Conservation (phyloP, 2,329 filamentous ascomycete genomes). For the Aspergillus intermedius region DNA sequence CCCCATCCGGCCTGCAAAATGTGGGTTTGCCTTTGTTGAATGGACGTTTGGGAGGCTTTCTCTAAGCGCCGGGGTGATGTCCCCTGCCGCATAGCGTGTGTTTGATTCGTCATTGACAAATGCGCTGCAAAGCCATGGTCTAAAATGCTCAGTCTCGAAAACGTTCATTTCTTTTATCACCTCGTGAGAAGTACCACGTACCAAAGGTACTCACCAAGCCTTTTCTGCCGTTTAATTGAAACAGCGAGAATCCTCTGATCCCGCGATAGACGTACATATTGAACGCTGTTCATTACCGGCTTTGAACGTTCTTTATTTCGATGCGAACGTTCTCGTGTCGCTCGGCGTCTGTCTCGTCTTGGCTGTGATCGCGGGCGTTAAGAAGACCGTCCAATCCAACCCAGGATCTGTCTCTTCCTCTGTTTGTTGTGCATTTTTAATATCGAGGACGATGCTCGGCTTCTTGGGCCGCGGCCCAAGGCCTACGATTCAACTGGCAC, state of each 20-base stretch:
- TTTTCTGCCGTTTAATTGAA: neutral
- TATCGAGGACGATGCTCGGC: conserved; percentile 14
- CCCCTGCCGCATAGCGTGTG: neutral
- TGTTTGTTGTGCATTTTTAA: neutral
- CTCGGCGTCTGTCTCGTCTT: conserved; percentile 1
- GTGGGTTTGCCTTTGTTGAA: conserved; percentile 1
- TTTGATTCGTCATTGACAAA: neutral
- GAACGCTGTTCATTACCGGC: neutral
- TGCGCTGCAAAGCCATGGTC: neutral
- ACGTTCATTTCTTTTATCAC: neutral
- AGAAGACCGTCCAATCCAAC: neutral
- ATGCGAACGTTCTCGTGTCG: neutral
- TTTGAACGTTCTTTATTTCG: neutral
- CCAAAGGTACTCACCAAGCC: neutral
- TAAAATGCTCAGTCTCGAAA: too few relatives aligned
- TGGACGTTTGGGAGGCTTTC: conserved; percentile 12
- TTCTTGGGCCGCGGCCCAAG: conserved; percentile 7
- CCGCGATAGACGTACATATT: neutral
- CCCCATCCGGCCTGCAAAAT: neutral
- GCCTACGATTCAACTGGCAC: conserved; percentile 13
- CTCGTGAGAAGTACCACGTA: neutral
- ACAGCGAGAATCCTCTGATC: neutral
- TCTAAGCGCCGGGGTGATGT: conserved; percentile 16
- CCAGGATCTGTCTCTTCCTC: neutral
- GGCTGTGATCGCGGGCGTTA: conserved; percentile 2